Percentiles rank a stretch among this genome's conserved stretches.
Evolutionary conservation across 1,284 basidiomycete genomes (phyloP).

Genomic region (Ceratobasidium sp.): DNA sequence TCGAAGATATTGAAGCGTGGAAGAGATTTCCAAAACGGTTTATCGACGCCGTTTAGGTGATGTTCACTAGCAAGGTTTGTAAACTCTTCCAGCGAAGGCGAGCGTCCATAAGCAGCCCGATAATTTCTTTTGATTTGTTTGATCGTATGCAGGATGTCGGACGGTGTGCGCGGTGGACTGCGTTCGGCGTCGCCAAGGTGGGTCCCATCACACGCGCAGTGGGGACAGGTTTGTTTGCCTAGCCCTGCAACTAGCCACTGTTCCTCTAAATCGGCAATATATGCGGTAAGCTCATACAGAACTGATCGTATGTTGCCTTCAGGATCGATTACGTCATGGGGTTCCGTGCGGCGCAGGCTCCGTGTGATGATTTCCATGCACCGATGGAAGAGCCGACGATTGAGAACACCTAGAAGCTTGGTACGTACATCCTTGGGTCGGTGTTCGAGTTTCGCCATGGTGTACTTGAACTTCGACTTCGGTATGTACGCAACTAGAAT

Average conservation of each 20-base stretch:
- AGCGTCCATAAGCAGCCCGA: background rate
- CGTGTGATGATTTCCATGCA: conserved; percentile 36
- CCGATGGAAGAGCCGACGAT: conserved; percentile 23
- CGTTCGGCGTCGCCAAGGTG: conserved; percentile 29
- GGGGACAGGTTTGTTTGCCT: conserved; percentile 12
- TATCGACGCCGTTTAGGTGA: conserved; percentile 40
- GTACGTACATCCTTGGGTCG: conserved; percentile 6
- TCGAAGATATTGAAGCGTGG: conserved; percentile 24
- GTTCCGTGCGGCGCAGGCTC: conserved; percentile 4
- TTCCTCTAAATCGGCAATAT: conserved; percentile 33
- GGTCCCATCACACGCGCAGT: conserved; percentile 9
- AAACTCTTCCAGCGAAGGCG: background rate
- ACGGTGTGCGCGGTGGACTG: conserved; percentile 14
- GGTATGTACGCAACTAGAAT: conserved; percentile 41
- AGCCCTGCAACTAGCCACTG: conserved; percentile 17
- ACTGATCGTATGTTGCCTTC: conserved; percentile 25
- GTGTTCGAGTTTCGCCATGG: background rate
- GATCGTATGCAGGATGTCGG: conserved; percentile 10
- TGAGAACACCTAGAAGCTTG: conserved; percentile 11
- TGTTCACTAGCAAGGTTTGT: background rate
- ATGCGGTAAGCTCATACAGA: conserved; percentile 4
- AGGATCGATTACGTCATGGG: conserved; percentile 34
- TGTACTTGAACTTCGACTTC: conserved; percentile 24
- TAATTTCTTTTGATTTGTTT: background rate
- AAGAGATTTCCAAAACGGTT: conserved; percentile 22